Base-by-base conservation (phyloP, 495 filamentous ascomycete species). In the Xylaria cubensis region DNA sequence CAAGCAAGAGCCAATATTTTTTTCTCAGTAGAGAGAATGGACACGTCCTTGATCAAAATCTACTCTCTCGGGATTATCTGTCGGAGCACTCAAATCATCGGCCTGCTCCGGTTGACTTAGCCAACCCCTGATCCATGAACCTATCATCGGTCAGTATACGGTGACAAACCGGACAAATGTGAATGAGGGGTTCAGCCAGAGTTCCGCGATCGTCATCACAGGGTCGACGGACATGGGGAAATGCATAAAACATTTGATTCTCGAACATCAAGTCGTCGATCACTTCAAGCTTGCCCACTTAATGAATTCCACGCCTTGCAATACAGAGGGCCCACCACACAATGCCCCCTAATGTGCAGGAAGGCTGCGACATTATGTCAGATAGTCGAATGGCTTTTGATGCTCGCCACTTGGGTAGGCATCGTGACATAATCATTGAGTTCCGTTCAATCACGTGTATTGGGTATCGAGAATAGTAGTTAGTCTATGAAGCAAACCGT, bases 401-500 rank as follows among this genome's bases (percentile, higher is more conserved):
- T 36, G n/a, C 10, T 72, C 36, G 70, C 62, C 63, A 72, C 70
- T 72, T 67, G 70, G 42, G 63, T 65, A 51, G 9, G 13, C 7
- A 61, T 59, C 15, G 42, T 4, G 39, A 56, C 26, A 55, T 59
- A 34, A 66, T 36, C 26, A 34, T 48, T 10, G 24, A 58, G 1
- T 15, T 50, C 24, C 15, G 17, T 34, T 56, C 36, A 71, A 67
- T 56, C 53, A 21, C 46, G 26, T 73, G 55, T 73, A 73, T 69
- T 73, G 64, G 71, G 71, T 69, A 73, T 73, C 71, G 55, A 68
- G 32, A 51, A 44, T 21, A 51, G 21, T 67, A 44, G n/a, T 63
- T 67, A 44, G 32, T 68, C 46, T 69, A 73, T 55, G 64, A 63
- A 68, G 64, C 46, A 68, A 64, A 26, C 51, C 58, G 17, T 55